Percentiles rank a stretch among this genome's conserved stretches.
Evolutionary conservation across 2,329 filamentous ascomycete genomes (phyloP).

Genomic region (Exophiala sp.): DNA sequence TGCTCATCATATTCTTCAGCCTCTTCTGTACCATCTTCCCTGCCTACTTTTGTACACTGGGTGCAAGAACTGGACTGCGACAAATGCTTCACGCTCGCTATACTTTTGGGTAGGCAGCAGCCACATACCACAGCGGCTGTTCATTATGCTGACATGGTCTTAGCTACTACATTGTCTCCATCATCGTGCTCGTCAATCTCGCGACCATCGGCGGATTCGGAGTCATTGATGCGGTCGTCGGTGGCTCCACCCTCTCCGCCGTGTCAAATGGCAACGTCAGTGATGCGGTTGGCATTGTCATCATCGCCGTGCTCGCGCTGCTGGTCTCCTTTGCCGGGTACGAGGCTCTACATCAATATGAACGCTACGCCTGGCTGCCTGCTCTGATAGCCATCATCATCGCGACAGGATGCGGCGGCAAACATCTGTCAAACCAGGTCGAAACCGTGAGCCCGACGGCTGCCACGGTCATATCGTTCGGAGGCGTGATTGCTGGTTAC

Average conservation of each 20-base stretch:
- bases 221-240: constrained; percentile 2
- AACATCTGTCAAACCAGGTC: constrained; percentile 17
- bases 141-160: neutral
- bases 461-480: constrained; percentile 26
- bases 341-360: constrained; percentile 1
- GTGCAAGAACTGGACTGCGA: constrained; percentile 2
- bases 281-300: constrained; percentile 1
- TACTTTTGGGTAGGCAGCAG: constrained; percentile 1
- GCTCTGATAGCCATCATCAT: constrained; percentile 22
- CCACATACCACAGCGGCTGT: neutral
- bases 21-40: constrained; percentile 1
- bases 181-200: neutral
- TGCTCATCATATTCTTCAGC: constrained; percentile 3
- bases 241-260: neutral
- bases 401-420: constrained; percentile 24
- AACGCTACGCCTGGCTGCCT: constrained; percentile 21
- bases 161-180: constrained; percentile 1
- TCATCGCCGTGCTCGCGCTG: constrained; percentile 3
- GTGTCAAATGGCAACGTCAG: neutral
- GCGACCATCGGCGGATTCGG: neutral
- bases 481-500: neutral
- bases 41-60: neutral
- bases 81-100: constrained; percentile 5
- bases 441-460: constrained; percentile 38
- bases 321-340: constrained; percentile 3